Base-by-base conservation (phyloP, 2,329 filamentous ascomycete species). In the Colletotrichum graminicola region DNA sequence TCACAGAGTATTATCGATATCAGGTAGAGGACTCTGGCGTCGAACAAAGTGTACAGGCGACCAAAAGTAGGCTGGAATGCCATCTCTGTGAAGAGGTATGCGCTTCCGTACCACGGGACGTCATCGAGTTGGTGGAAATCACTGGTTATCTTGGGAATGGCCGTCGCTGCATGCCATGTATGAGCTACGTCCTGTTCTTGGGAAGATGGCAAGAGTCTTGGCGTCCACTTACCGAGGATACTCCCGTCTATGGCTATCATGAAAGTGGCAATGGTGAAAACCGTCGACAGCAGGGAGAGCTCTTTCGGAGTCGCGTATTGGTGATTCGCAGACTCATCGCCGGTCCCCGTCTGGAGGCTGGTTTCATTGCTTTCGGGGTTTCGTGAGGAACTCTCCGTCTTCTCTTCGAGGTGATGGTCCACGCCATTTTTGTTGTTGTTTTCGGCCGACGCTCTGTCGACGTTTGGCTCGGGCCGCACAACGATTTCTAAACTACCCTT, bases 81-180 rank as follows among this genome's bases (percentile, higher is more conserved):
- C 60, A 39, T 49, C 11, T 39, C 32, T 16, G 60, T 39, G 14
- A 62, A 52, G 21, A 84, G 82, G 74, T 86, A 87, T 39, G 84
- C 82, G 66, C 82, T 84, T 6, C 83, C 84, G 75, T 89, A 89
- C 87, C 87, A 89, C 41, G 86, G 87, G 21, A 89, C 83, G 74
- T 89, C 87, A 3, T 78, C 76, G 0, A 88, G 78, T n/a, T 84
- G 83, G 65, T 87, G 82, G 75, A 87, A 85, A 32, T 85, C 80
- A 66, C 80, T 83, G 0, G 86, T 87, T 62, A 88, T 88, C 55
- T 78, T 78, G 1, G 85, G 85, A 67, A 86, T 82, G 3, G 85
- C 81, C 81, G 56, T 45, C 10, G 56, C 56, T 59, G 26, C 16
- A 18, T 7, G 26, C 18, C 8, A 14, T 45, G 16, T 7, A 14